Percentiles rank a stretch among this genome's conserved stretches.
phyloP scores from a whole-genome alignment of 192 early-diverging fungal genomes.

The Coemansia sp. region DNA sequence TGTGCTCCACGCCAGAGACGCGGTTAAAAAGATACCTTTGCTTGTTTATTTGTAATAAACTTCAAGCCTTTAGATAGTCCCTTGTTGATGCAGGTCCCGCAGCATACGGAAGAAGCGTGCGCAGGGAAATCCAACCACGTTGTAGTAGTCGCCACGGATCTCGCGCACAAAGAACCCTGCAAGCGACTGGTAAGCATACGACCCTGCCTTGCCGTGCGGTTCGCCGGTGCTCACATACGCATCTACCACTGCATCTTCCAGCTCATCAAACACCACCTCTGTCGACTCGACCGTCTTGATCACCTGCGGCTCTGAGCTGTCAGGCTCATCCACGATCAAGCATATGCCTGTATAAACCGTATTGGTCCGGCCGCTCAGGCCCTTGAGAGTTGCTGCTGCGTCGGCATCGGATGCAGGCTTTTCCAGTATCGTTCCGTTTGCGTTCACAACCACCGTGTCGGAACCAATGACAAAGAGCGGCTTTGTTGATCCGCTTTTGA shows the following conservation, averaged over 20 bases:
- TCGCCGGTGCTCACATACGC: slow-evolving; percentile 65
- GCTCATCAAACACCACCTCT: slow-evolving; percentile 61
- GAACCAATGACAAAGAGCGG: slow-evolving; percentile 71
- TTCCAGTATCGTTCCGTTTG: slow-evolving; percentile 69
- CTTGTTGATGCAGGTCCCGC: slow-evolving; percentile 19
- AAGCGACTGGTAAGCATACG: slow-evolving; percentile 80
- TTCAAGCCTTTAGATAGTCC: slow-evolving; percentile 3
- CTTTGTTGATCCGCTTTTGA: slow-evolving; percentile 31
- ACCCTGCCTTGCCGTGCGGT: slow-evolving; percentile 77
- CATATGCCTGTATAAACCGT: slow-evolving; percentile 73
- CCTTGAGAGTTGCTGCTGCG: slow-evolving; percentile 62
- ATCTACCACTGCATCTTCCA: slow-evolving; percentile 61
- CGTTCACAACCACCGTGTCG: slow-evolving; percentile 75
- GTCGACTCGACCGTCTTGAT: slow-evolving; percentile 57
- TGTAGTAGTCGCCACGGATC: slow-evolving; percentile 84
- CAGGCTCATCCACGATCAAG: slow-evolving; percentile 35
- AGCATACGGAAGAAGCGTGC: slow-evolving; percentile 52
- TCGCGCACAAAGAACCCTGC: slow-evolving; percentile 67
- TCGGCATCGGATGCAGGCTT: slow-evolving; percentile 66
- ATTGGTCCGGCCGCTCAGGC: slow-evolving; percentile 63
- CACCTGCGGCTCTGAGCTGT: slow-evolving; percentile 7
- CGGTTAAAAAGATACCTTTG: slow-evolving; percentile 9
- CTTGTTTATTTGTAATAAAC: background rate
- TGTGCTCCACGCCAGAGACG: slow-evolving; percentile 69
- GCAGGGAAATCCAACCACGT: slow-evolving; percentile 61